phyloP scores from a whole-genome alignment of 768 basidiomycete genomes.

The Xerocomellus intermedius region DNA sequence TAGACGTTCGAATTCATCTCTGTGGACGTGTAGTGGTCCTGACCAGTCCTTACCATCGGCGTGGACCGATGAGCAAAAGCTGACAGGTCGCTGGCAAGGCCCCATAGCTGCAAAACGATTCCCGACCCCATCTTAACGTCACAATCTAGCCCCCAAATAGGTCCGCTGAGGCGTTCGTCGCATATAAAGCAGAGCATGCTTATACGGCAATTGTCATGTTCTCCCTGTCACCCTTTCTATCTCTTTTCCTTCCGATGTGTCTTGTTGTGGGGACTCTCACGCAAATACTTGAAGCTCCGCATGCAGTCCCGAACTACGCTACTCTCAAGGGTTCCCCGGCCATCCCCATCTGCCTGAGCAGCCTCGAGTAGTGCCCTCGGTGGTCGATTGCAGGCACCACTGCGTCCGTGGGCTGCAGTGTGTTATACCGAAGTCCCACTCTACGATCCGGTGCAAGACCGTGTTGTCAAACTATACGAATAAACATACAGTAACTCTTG shows the following conservation, averaged over 20 bases:
- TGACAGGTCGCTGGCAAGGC: too few species aligned
- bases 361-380: conserved; percentile 8
- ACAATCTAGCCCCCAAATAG: too few species aligned
- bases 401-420: conserved; percentile 21
- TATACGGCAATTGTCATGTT: background rate
- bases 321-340: conserved; percentile 5
- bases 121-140: too few species aligned
- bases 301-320: background rate
- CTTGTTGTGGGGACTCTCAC: background rate
- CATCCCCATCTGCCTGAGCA: conserved; percentile 6
- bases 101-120: too few species aligned
- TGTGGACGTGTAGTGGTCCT: too few species aligned
- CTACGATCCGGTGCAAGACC: conserved; percentile 7
- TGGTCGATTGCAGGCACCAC: conserved; percentile 8
- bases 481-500: conserved; percentile 2
- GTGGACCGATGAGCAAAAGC: too few species aligned
- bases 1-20: too few species aligned
- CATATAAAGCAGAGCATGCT: background rate
- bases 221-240: background rate
- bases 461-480: conserved; percentile 15
- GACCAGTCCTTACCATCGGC: too few species aligned
- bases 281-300: background rate
- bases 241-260: background rate
- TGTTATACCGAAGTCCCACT: conserved; percentile 3
- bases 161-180: too few species aligned